phyloP scores from a whole-genome alignment of 2,329 filamentous ascomycete species.

The Ascochyta lentis region DNA sequence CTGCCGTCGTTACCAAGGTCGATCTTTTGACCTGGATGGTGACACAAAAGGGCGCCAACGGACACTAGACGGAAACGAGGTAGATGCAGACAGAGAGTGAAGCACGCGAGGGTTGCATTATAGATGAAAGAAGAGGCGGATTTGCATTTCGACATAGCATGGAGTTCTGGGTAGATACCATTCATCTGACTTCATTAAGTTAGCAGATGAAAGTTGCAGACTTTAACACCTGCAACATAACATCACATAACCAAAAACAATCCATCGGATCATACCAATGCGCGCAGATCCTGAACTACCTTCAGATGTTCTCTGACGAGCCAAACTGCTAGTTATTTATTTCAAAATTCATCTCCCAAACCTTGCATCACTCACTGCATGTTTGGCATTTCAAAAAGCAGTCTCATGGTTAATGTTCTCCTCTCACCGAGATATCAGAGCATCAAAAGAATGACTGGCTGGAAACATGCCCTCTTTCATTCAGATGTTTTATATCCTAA shows the following conservation, averaged over 20 bases:
- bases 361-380: no score
- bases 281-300: not conserved
- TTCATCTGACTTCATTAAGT: slow-evolving; percentile 23
- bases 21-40: slow-evolving; percentile 94
- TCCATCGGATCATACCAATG: not conserved
- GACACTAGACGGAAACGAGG: slow-evolving; percentile 4
- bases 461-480: no score
- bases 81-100: not conserved
- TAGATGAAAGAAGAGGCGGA: not conserved
- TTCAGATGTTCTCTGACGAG: not conserved
- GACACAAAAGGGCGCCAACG: slow-evolving; percentile 24
- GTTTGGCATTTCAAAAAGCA: no score
- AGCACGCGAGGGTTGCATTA: not conserved
- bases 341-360: no score
- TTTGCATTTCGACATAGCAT: slow-evolving; percentile 14
- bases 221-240: slow-evolving; percentile 19
- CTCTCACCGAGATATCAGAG: no score
- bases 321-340: no score
- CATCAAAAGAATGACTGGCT: no score
- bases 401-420: no score
- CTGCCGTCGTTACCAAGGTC: slow-evolving; percentile 95
- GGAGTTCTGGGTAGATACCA: slow-evolving; percentile 19
- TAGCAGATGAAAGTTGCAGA: slow-evolving; percentile 21
- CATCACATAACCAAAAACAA: not conserved
- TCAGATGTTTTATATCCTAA: no score